Evolutionary conservation across 2,329 filamentous ascomycete genomes (phyloP).

Genomic region (Diaporthe vaccinii): DNA sequence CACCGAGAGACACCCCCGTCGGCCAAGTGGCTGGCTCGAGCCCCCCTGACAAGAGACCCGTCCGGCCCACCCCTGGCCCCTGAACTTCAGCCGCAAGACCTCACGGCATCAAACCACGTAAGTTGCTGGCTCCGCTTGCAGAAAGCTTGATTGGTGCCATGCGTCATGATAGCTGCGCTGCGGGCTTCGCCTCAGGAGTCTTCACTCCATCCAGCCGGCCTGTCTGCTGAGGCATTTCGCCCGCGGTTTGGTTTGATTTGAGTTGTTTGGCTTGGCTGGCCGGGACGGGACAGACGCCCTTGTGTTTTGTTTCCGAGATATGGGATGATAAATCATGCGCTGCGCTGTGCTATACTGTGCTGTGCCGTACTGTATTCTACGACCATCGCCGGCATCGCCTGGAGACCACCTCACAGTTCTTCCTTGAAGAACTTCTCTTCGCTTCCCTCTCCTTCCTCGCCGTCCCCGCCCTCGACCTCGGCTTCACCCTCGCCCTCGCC

Average conservation of each 20-base stretch:
- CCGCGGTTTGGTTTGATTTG: neutral
- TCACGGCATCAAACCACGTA: constrained; percentile 33
- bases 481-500: constrained; percentile 45
- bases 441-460: constrained; percentile 54
- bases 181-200: constrained; percentile 22
- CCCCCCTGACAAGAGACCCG: constrained; percentile 36
- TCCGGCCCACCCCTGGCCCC: constrained; percentile 35
- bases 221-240: neutral
- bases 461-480: constrained; percentile 43
- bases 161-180: constrained; percentile 19
- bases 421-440: constrained; percentile 68
- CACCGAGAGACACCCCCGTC: constrained; percentile 16
- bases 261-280: constrained; percentile 9
- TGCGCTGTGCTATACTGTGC: constrained; percentile 2
- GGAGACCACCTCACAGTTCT: constrained; percentile 57
- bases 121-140: constrained; percentile 24
- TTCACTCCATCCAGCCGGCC: neutral
- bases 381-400: constrained; percentile 6
- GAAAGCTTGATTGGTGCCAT: constrained; percentile 27
- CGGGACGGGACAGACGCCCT: neutral
- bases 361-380: constrained; percentile 2
- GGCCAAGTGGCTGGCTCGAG: constrained; percentile 35
- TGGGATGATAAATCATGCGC: constrained; percentile 18
- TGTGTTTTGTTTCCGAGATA: neutral
- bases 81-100: constrained; percentile 40